phyloP scores from a whole-genome alignment of 2,329 filamentous ascomycete species.

The Penicillium oxalicum region DNA sequence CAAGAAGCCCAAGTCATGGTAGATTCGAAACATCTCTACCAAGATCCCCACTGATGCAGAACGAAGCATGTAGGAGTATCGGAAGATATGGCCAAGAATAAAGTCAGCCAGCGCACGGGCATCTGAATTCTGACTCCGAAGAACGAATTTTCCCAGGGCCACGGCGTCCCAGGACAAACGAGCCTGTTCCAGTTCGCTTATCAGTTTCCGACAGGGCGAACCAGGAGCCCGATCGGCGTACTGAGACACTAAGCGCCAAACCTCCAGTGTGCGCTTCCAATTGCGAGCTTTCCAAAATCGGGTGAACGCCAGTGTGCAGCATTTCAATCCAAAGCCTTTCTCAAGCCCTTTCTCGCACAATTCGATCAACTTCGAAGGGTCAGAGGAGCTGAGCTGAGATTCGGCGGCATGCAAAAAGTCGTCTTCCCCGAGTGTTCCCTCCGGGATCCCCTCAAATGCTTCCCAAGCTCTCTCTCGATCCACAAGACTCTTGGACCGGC shows the following conservation, averaged over 20 bases:
- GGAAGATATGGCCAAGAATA: constrained; percentile 23
- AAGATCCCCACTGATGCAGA: constrained; percentile 27
- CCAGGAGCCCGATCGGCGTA: neutral
- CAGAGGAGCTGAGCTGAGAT: constrained; percentile 38
- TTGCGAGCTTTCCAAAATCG: constrained; percentile 26
- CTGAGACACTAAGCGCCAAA: constrained; percentile 26
- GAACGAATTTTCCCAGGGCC: constrained; percentile 19
- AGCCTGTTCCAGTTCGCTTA: constrained; percentile 3
- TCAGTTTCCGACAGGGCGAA: constrained; percentile 4
- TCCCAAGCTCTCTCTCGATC: constrained; percentile 41
- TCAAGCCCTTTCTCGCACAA: constrained; percentile 39
- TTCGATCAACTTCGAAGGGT: constrained; percentile 34
- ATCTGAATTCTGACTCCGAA: constrained; percentile 1
- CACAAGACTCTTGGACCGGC: constrained; percentile 30
- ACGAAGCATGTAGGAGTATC: constrained; percentile 21
- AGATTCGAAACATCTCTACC: constrained; percentile 25
- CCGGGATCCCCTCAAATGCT: constrained; percentile 43
- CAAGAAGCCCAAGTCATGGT: constrained; percentile 20
- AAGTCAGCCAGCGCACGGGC: constrained; percentile 17
- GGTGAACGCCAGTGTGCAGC: constrained; percentile 29
- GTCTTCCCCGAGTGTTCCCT: constrained; percentile 31
- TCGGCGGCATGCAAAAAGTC: constrained; percentile 44
- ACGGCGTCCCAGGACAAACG: constrained; percentile 19
- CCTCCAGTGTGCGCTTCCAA: constrained; percentile 28
- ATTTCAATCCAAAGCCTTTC: constrained; percentile 20